Conservation (phyloP, 2,329 filamentous ascomycete genomes). For the Tricladium varicosporioides region DNA sequence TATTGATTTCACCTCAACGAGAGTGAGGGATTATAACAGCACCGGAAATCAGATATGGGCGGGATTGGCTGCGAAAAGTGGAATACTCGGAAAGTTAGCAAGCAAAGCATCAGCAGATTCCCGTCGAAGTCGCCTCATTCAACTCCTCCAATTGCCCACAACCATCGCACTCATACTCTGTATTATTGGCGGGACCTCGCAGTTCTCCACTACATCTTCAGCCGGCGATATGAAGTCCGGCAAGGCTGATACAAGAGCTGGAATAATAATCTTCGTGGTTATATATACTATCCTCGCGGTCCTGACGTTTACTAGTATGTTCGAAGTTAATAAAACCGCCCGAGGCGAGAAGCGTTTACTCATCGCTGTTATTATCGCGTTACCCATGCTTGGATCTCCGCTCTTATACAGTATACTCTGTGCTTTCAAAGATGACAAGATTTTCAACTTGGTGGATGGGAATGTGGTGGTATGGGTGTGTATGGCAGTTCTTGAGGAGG, state of each 20-base stretch:
- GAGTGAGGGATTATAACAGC: constrained; percentile 11
- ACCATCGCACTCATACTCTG: constrained; percentile 31
- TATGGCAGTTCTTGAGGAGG: constrained; percentile 32
- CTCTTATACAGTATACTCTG: constrained; percentile 33
- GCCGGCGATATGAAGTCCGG: constrained; percentile 20
- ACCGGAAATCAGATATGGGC: neutral
- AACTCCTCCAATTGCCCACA: constrained; percentile 28
- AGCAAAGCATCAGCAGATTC: constrained; percentile 23
- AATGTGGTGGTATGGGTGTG: constrained; percentile 27
- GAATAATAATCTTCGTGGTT: constrained; percentile 31
- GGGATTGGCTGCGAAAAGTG: constrained; percentile 3
- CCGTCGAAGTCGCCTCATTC: constrained; percentile 27
- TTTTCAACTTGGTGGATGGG: constrained; percentile 16
- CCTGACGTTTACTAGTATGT: constrained; percentile 24
- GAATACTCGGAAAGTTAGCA: constrained; percentile 20
- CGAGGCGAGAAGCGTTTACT: constrained; percentile 32
- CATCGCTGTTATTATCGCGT: constrained; percentile 28
- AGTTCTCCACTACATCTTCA: constrained; percentile 12
- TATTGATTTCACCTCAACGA: constrained; percentile 12
- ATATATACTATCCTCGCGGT: constrained; percentile 26
- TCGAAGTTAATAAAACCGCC: constrained; percentile 26
- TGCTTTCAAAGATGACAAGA: constrained; percentile 21
- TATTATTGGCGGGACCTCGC: constrained; percentile 30
- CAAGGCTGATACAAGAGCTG: constrained; percentile 25
- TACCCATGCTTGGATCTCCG: constrained; percentile 33